Percentiles rank a stretch among this genome's conserved stretches.
Conservation (phyloP, 2,329 filamentous ascomycete genomes). For the Phialophora chinensis region DNA sequence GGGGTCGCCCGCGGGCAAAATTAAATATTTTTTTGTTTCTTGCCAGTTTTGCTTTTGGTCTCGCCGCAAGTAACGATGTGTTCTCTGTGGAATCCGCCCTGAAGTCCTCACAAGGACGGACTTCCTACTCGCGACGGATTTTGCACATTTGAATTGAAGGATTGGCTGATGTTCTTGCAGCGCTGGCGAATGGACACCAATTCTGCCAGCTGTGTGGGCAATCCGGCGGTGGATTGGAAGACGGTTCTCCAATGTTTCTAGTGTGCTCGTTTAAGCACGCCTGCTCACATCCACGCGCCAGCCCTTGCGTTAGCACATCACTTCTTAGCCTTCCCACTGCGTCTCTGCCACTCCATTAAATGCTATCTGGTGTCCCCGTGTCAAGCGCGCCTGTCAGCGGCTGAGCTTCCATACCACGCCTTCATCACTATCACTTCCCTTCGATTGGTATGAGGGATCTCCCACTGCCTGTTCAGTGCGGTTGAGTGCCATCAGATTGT, state of each 20-base stretch:
- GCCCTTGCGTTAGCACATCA: slow-evolving; percentile 18
- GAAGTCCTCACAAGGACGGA: neutral
- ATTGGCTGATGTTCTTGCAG: slow-evolving; percentile 8
- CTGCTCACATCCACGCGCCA: slow-evolving; percentile 18
- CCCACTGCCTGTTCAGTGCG: neutral
- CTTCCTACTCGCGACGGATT: neutral
- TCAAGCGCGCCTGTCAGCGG: neutral
- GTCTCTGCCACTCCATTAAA: neutral
- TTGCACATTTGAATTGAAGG: neutral
- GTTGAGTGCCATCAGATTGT: neutral
- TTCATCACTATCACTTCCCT: slow-evolving; percentile 11
- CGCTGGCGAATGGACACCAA: slow-evolving; percentile 4
- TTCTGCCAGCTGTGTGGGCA: slow-evolving; percentile 6
- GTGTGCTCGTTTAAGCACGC: slow-evolving; percentile 18
- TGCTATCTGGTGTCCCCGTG: neutral
- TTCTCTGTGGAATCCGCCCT: no score
- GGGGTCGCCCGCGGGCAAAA: neutral
- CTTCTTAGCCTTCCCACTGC: neutral
- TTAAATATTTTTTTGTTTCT: slow-evolving; percentile 3
- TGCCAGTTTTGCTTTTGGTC: neutral
- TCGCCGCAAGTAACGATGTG: neutral
- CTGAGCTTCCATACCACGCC: slow-evolving; percentile 15
- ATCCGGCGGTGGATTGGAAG: slow-evolving; percentile 6
- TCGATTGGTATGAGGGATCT: neutral
- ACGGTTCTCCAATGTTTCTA: slow-evolving; percentile 21